Evolutionary conservation across 2,329 filamentous ascomycete species (phyloP).

Genomic region (Macrophomina tecta): DNA sequence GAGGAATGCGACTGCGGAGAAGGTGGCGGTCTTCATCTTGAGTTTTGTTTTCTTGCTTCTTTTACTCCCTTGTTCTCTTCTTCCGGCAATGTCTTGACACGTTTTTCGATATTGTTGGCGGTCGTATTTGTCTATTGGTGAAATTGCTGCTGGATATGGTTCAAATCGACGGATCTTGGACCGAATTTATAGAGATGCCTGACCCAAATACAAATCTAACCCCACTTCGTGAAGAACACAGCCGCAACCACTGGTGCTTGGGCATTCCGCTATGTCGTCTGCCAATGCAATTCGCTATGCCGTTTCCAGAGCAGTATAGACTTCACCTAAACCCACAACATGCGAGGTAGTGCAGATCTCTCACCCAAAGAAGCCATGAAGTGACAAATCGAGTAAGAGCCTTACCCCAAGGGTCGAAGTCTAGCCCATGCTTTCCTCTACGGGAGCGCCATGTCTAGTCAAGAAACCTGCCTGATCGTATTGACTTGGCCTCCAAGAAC

Average conservation of each 20-base stretch:
- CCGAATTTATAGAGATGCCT: neutral
- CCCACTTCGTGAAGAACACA: neutral
- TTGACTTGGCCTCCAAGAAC: neutral
- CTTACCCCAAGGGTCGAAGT: neutral
- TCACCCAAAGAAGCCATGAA: neutral
- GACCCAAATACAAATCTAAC: no score
- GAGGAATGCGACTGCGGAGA: neutral
- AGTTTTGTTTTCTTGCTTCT: neutral
- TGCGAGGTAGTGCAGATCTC: neutral
- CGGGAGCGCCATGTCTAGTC: neutral
- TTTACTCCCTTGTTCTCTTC: no score
- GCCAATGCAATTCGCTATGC: neutral
- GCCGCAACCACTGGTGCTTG: neutral
- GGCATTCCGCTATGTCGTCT: neutral
- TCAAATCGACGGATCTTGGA: neutral
- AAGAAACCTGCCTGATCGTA: no score
- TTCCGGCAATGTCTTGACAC: no score
- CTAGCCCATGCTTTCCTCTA: neutral
- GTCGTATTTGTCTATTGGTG: neutral
- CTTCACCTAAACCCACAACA: neutral
- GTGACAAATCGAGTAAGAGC: neutral
- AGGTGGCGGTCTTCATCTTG: neutral
- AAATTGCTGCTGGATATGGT: neutral
- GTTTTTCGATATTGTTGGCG: neutral
- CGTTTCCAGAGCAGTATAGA: neutral